Evolutionary conservation across 1,284 basidiomycete genomes (phyloP), one percentile per base, ranked within the genome.

Genomic region (Chalciporus piperatoides): DNA sequence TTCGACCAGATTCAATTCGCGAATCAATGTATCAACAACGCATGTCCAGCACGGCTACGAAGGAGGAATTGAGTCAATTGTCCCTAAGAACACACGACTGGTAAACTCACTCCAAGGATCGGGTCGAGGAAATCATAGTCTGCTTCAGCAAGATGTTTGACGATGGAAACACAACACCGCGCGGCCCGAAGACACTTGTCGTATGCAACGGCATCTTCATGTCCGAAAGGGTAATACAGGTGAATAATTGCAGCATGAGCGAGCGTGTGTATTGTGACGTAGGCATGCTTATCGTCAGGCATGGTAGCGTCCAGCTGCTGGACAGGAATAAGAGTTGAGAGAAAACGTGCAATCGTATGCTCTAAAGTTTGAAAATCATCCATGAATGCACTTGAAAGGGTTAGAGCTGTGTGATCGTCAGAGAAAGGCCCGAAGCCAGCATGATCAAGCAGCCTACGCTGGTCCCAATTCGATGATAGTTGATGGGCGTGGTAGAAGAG

Each of bases 121-220:
- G 86, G 86, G 68, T 89, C 86, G 27, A 89, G 73, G 63, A 79
- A 84, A 36, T 77, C 75, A 53, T 78, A 84, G 59, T 87, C 84
- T 58, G 76, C 66, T 32, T 86, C 83, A 23, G 73, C 65, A 49
- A 86, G 71, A 53, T 79, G 77, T 59, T 81, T 81, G 58, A 81
- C 75, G 57, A 87, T 69, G 38, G 74, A 70, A 40, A 80, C 75
- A 54, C 78, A 76, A 21, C 78, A 71, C 42, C 80, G 74, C 21
- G 83, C 81, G 19, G 85, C 80, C 47, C 70, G 74, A 41, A 80
- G 70, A 54, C 80, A 83, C 63, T 85, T 84, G 30, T 83, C 82
- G 56, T 83, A 82, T 21, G 80, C 78, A 43, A 76, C 62, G 12
- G 74, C 70, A 59, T 84, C 80, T 58, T 81, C 78, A 48, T 78